A percentile compares a stretch with the other conserved stretches of the same genome.
These are phyloP conservation scores for Grosmannia serpens DNA, from an alignment of 2,329 filamentous ascomycete genomes.

Conservation along the genomic window DNA sequence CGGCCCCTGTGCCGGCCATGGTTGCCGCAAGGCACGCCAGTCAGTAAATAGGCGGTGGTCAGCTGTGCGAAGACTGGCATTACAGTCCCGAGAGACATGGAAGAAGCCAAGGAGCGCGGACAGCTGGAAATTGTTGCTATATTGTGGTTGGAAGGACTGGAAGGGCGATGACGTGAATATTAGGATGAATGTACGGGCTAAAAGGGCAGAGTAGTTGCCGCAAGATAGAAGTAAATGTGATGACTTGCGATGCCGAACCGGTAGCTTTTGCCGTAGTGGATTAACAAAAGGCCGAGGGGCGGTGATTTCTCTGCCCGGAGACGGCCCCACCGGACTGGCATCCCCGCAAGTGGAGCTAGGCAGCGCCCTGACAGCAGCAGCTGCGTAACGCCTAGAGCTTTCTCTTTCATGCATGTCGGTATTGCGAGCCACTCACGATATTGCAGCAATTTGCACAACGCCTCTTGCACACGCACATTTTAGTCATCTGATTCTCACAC, in stretches of 20 bases:
- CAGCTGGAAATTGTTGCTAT: no score
- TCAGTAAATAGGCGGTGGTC: no score
- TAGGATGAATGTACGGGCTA: no score
- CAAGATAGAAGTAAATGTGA: no score
- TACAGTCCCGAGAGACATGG: background rate
- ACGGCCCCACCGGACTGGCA: background rate
- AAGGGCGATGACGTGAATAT: no score
- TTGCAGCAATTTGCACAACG: background rate
- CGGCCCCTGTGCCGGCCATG: conserved; percentile 2
- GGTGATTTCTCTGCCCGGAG: background rate
- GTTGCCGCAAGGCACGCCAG: background rate
- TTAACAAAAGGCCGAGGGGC: background rate
- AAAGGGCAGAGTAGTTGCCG: no score
- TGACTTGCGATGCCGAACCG: no score
- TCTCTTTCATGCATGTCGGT: background rate
- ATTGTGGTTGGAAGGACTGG: no score
- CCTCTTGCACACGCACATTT: background rate
- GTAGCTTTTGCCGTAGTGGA: background rate
- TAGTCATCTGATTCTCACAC: background rate
- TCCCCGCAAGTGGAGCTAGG: background rate
- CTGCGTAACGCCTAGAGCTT: background rate
- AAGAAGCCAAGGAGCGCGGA: no score
- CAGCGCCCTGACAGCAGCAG: background rate
- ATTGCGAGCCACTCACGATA: background rate
- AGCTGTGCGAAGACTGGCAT: background rate